Base-by-base conservation (phyloP, 495 filamentous ascomycete genomes). In the Neurospora terricola region DNA sequence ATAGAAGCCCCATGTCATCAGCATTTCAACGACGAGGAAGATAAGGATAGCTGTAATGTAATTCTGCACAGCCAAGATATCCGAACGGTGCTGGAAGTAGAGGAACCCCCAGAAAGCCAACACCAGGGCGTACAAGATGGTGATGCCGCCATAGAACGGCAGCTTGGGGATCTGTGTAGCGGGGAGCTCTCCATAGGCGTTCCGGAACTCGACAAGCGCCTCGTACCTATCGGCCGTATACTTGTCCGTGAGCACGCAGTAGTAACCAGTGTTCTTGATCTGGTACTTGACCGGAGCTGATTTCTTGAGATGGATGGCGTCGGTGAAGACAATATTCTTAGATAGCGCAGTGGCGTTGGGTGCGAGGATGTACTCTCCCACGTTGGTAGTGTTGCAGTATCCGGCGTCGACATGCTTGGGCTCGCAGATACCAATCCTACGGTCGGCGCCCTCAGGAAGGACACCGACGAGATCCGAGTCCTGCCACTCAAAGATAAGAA, bases 1-100 rank as follows among this genome's bases (percentile, higher is more conserved):
- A 76, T 98, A 98, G 84, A 96, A 99, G 42, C 92, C 93, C 96
- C 96, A 99, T 11, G 96, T 99, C 88, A 97, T 96, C 76, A 97
- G 79, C 88, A 98, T 97, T 82, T 99, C 96, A 16, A 97, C 81
- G 12, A 97, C 91, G 38, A 99, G 86, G 85, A 99, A 98, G 54
- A 95, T 90, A 40, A 99, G 84, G 74, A 98, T 99, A 18, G 96
- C 96, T 7, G 96, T 98, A 77, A 99, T 98, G 81, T 99, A 98
- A 80, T 99, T 98, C 81, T 99, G 96, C n/a, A 99, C 96, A 18
- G 96, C 91, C 75, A 99, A 85, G 71, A 99, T 98, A 78, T 99
- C 96, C 73, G 90, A 88, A 68, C 96, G 89, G 81, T 99, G 93
- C 79, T 98, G 94, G 48, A 93, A 92, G 81, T 99, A 98, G 30